Base-by-base conservation (phyloP, 768 basidiomycete species). In the Boletus rubescentipes region DNA sequence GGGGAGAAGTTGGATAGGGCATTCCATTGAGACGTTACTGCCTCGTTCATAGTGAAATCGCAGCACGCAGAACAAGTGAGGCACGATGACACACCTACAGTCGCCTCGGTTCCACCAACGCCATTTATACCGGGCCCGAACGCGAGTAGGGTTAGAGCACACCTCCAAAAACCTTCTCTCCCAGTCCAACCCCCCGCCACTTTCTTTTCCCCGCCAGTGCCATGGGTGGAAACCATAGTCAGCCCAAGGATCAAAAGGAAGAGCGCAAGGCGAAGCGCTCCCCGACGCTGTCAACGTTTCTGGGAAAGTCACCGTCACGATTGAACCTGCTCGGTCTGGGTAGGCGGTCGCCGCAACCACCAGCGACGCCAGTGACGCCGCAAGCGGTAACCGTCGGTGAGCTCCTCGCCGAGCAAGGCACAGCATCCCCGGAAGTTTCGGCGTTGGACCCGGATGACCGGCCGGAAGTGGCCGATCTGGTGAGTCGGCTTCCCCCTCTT, bases 61-160 rank as follows among this genome's bases (percentile, higher is more conserved):
- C 49, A 54, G 66, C 68, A 69, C 37, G 66, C 68, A 69, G 68
- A 44, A 61, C 53, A 61, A 61, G 53, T 53, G 68, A 69, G 67
- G 65, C 59, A 48, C 31, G 48, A 54, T 53, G 56, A 52, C 65
- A 59, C 47, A 56, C 63, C 45, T 44, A 12, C 12, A 45, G 39
- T 41, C 6, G 6, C 53, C 50, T 50, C 51, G 54, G 43, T 54
- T 54, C 21, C 30, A 42, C 12, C 48, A 54, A 21, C 42, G 20
- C 55, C 66, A 59, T 65, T 58, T 63, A 65, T 61, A 65, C 50
- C 23, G n/a, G 41, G 23, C 45, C 31, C 45, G 31, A 36, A 45
- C 14, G 40, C 47, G 36, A 46, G 54, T 49, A 60, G 60, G 67
- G 64, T 61, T 52, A 21, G 43, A 53, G 39, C 42, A 54, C 12